Evolutionary conservation across 306 rosid genomes (phyloP).

Genomic region (Vigna mungo): DNA sequence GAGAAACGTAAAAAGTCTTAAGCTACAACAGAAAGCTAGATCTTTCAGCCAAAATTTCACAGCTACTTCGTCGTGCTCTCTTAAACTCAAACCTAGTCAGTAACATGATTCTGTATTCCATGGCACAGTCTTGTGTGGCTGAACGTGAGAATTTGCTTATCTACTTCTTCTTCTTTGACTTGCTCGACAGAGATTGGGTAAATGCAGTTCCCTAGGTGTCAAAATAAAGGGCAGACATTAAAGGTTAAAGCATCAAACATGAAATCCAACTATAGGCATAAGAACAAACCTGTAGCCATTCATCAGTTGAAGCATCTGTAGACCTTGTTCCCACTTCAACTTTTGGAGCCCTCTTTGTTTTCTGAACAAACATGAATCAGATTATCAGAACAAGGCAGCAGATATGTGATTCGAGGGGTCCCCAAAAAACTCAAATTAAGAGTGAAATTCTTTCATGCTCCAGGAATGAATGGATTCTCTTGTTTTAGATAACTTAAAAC

Average conservation of each 20-base stretch:
- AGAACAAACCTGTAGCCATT: conserved; percentile 89
- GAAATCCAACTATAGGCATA: conserved; percentile 30
- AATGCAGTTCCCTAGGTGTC: conserved; percentile 85
- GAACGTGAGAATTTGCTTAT: conserved; percentile 46
- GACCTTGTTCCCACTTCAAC: conserved; percentile 91
- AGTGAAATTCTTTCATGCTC: not conserved
- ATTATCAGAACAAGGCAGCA: conserved; percentile 27
- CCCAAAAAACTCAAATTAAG: not conserved
- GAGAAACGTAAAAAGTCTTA: conserved; percentile 35
- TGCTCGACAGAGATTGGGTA: conserved; percentile 61
- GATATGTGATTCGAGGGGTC: conserved; percentile 9
- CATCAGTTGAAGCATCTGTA: conserved; percentile 80
- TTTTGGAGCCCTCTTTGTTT: conserved; percentile 89
- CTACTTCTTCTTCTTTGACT: conserved; percentile 91
- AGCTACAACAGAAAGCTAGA: conserved; percentile 66
- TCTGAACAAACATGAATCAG: conserved; percentile 54
- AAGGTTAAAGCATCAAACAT: conserved; percentile 5
- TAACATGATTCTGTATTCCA: conserved; percentile 58
- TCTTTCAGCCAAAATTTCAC: conserved; percentile 53
- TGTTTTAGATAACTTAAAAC: too few species aligned
- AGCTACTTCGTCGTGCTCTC: conserved; percentile 58
- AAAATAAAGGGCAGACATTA: not conserved
- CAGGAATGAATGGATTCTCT: too few species aligned
- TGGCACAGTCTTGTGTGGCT: conserved; percentile 57
- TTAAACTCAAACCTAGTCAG: conserved; percentile 61